phyloP scores from a whole-genome alignment of 1,284 basidiomycete species.

The Austroboletus olivaceoglutinosus region DNA sequence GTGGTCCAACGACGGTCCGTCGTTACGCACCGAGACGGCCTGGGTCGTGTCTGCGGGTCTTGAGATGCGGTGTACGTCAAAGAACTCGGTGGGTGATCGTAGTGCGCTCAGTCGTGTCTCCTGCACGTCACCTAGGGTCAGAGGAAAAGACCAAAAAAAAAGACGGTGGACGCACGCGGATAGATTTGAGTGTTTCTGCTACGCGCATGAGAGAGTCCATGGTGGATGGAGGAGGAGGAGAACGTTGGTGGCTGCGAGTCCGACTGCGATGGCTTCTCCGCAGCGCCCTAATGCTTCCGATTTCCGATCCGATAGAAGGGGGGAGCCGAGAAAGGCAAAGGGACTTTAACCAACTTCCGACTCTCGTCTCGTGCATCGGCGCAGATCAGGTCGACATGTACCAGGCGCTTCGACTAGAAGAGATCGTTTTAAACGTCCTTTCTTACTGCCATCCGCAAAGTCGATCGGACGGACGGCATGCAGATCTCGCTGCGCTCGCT shows the following conservation, averaged over 20 bases:
- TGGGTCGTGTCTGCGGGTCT: conserved; percentile 72
- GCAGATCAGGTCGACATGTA: conserved; percentile 12
- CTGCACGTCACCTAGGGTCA: conserved; percentile 33
- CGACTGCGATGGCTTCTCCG: background rate
- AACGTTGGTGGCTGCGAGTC: background rate
- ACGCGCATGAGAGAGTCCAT: conserved; percentile 66
- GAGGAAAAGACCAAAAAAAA: conserved; percentile 15
- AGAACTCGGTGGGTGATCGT: conserved; percentile 79
- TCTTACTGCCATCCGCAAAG: background rate
- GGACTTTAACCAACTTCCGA: too few relatives aligned
- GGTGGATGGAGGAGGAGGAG: background rate
- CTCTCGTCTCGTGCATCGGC: background rate
- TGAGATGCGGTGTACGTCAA: conserved; percentile 87
- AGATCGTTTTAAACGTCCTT: conserved; percentile 12
- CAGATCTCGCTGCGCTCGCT: conserved; percentile 20
- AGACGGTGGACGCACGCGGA: conserved; percentile 52
- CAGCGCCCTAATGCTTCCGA: background rate
- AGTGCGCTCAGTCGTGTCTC: conserved; percentile 84
- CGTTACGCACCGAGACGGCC: conserved; percentile 59
- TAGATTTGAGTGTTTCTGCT: conserved; percentile 67
- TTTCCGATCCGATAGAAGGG: background rate
- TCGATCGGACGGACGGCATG: background rate
- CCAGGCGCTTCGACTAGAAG: conserved; percentile 20
- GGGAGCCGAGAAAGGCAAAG: too few relatives aligned
- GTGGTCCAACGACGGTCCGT: background rate